Percentiles rank a stretch among this genome's conserved stretches.
Evolutionary conservation across 148 eudicot species (phyloP).

Genomic region (Rhododendron ferrugineum): DNA sequence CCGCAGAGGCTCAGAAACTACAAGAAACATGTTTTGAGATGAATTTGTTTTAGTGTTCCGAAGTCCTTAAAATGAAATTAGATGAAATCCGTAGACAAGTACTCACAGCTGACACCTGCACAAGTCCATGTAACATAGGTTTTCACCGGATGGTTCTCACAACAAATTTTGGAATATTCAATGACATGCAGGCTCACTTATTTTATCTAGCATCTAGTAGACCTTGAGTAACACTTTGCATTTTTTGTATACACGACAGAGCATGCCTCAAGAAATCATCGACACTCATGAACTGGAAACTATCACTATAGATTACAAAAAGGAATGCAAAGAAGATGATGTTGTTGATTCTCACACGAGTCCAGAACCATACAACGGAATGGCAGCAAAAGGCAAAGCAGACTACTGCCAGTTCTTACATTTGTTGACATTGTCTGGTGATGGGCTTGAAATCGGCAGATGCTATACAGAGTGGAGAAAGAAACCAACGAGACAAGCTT

Average conservation of each 20-base stretch:
- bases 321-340: slow-evolving; percentile 85
- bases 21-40: background rate
- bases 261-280: slow-evolving; percentile 75
- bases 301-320: slow-evolving; percentile 77
- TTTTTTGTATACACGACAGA: slow-evolving; percentile 31
- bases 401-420: slow-evolving; percentile 54
- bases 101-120: background rate
- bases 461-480: slow-evolving; percentile 87
- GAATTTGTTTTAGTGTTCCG: background rate
- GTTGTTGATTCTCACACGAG: slow-evolving; percentile 75
- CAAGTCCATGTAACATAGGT: background rate
- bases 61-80: background rate
- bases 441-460: slow-evolving; percentile 67
- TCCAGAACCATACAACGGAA: slow-evolving; percentile 48
- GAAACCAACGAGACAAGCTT: slow-evolving; percentile 44
- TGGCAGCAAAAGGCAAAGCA: slow-evolving; percentile 26
- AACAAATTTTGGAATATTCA: background rate
- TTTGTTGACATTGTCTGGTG: slow-evolving; percentile 59
- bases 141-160: background rate
- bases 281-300: slow-evolving; percentile 77
- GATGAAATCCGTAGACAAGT: background rate
- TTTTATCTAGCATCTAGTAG: background rate
- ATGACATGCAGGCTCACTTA: background rate
- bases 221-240: background rate
- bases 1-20: background rate